These are phyloP conservation scores for Luvunga scandens DNA, from an alignment of 345 rosid genomes.

Conservation along the genomic window DNA sequence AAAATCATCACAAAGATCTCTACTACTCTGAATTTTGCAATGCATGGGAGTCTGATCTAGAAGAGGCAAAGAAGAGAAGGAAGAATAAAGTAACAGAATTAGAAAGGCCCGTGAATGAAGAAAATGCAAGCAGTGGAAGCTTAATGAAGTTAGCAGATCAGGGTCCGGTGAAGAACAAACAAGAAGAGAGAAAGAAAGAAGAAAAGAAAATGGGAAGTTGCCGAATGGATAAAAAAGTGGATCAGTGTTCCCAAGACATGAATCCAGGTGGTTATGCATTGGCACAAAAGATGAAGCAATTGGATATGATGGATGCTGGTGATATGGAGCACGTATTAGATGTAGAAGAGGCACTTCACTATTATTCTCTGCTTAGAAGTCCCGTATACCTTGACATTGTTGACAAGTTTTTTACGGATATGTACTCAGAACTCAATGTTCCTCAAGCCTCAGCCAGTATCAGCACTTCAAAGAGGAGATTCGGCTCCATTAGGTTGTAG, in stretches of 20 bases:
- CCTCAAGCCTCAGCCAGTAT: slow-evolving; percentile 41
- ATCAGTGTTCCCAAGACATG: slow-evolving; percentile 8
- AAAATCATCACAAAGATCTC: slow-evolving; percentile 22
- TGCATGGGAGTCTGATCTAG: slow-evolving; percentile 39
- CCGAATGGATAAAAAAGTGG: slow-evolving; percentile 19
- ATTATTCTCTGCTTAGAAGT: slow-evolving; percentile 75
- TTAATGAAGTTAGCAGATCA: slow-evolving; percentile 18
- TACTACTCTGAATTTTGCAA: slow-evolving; percentile 30
- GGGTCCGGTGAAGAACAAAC: slow-evolving; percentile 32
- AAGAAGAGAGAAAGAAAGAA: slow-evolving; percentile 23
- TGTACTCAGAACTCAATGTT: slow-evolving; percentile 69
- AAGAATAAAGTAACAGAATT: background rate
- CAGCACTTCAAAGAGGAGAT: slow-evolving; percentile 45
- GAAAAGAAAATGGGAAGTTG: slow-evolving; percentile 29
- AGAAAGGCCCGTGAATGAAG: slow-evolving; percentile 19
- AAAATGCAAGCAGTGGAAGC: slow-evolving; percentile 19
- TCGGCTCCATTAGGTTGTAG: slow-evolving; percentile 48
- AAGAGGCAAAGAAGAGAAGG: slow-evolving; percentile 29
- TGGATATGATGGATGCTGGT: slow-evolving; percentile 74
- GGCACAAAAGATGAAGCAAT: slow-evolving; percentile 78
- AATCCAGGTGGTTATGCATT: slow-evolving; percentile 42
- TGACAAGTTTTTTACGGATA: slow-evolving; percentile 74
- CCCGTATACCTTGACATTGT: slow-evolving; percentile 83
- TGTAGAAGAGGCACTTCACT: slow-evolving; percentile 79
- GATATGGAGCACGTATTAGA: slow-evolving; percentile 76